Base-by-base conservation (phyloP, 202 grass and related monocot species). In the Digitaria exilis region DNA sequence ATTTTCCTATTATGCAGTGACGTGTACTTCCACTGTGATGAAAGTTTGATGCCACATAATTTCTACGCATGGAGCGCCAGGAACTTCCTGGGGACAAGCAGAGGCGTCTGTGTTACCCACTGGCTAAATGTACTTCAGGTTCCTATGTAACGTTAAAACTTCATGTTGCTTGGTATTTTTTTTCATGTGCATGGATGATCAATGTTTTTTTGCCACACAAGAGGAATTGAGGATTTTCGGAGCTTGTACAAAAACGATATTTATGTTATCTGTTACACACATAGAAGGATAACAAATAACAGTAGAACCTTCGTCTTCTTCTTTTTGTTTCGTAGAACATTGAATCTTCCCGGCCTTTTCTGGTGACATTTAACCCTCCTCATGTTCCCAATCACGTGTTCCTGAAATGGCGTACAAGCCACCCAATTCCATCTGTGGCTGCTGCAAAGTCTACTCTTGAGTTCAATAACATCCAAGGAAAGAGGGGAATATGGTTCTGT, bases 31-130 rank as follows among this genome's bases (percentile, higher is more conserved):
- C 94, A 97, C 7, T 44, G 68, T 4, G 93, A 96, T 51, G 76
- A 87, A 68, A 93, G 54, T 39, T 78, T 96, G 57, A 92, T 96
- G 93, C 93, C 93, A 4, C 88, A 34, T 34, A 96, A 96, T 79
- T 55, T 65, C 50, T 84, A 83, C 4, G 93, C 90, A 51, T 95
- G 93, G 93, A 90, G 93, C 73, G 75, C 93, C 30, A 90, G 93
- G 90, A 95, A 95, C 55, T 95, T 95, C 80, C 67, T 92, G 61
- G 83, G 90, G 29, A 87, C 87, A 11, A 57, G 5, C 28, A 31
- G 28, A 31, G 59, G 28, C 0, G 26, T 6, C 14, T 62, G 59
- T 62, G 59, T 62, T 31, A n/a, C n/a, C n/a, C n/a, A n/a, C n/a
- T n/a, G n/a, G n/a, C n/a, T n/a, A n/a, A n/a, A n/a, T n/a, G n/a